phyloP scores from a whole-genome alignment of 331 rosid genomes.

The Quercus lobata region DNA sequence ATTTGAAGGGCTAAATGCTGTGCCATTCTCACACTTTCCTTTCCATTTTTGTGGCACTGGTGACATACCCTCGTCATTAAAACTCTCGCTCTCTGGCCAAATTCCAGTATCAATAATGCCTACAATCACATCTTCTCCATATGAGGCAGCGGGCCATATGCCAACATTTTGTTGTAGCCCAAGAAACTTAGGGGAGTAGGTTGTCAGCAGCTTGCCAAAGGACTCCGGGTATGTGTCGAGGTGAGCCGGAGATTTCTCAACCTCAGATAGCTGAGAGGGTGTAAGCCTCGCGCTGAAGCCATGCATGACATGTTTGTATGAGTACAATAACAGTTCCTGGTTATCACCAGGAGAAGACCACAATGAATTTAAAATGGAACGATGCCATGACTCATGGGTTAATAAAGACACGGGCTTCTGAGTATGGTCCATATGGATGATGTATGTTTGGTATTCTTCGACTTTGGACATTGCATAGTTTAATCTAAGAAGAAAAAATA shows the following conservation, averaged over 20 bases:
- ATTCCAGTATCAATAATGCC: background rate
- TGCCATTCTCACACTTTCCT: background rate
- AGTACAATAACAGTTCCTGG: background rate
- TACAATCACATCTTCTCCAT: background rate
- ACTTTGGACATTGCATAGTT: too few species aligned
- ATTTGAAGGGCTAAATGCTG: background rate
- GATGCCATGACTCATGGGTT: background rate
- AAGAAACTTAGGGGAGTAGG: background rate
- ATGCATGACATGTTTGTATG: background rate
- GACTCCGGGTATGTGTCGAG: too few species aligned
- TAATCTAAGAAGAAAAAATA: too few species aligned
- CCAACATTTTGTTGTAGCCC: background rate
- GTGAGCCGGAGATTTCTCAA: background rate
- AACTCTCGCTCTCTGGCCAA: background rate
- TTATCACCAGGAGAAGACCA: background rate
- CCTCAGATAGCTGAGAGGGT: background rate
- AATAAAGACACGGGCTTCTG: background rate
- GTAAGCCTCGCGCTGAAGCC: background rate
- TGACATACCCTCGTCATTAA: background rate
- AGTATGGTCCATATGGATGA: background rate
- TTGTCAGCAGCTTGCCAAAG: background rate
- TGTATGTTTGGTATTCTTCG: background rate
- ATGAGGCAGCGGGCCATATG: background rate
- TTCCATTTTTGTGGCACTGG: background rate
- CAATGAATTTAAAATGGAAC: background rate